phyloP scores from a whole-genome alignment of 2,329 filamentous ascomycete species.

The Xylariaceae sp. region DNA sequence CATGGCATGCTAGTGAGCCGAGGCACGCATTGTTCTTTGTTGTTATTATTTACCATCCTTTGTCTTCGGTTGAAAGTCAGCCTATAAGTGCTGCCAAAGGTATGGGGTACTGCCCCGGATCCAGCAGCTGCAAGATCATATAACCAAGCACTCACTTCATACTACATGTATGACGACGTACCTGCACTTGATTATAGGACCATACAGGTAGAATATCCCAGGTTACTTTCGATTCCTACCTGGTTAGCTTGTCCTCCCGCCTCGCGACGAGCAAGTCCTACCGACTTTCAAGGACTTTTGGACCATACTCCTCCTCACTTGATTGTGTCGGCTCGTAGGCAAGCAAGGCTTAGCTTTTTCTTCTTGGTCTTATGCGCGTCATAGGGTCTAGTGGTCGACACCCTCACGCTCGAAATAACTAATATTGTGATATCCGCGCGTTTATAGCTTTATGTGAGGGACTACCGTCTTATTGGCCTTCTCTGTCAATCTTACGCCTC shows the following conservation, averaged over 20 bases:
- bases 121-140: not conserved
- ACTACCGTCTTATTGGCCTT: slow-evolving; percentile 10
- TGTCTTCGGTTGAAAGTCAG: not conserved
- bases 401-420: slow-evolving; percentile 5
- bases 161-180: not conserved
- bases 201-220: not conserved
- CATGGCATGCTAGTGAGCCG: not conserved
- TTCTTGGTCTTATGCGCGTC: not conserved
- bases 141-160: not conserved
- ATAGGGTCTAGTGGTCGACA: not conserved
- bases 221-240: not conserved
- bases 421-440: slow-evolving; percentile 21
- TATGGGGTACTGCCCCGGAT: not conserved
- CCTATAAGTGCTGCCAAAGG: not conserved
- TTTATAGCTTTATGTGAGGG: slow-evolving; percentile 12
- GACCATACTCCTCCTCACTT: not conserved
- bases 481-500: slow-evolving; percentile 10
- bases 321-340: not conserved
- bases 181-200: not conserved
- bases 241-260: not conserved
- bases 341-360: not conserved
- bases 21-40: not conserved
- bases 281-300: not conserved
- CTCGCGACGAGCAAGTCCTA: not conserved
- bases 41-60: not conserved